Base-by-base conservation (phyloP, 805 yeast species). In the Lipomyces starkeyi region DNA sequence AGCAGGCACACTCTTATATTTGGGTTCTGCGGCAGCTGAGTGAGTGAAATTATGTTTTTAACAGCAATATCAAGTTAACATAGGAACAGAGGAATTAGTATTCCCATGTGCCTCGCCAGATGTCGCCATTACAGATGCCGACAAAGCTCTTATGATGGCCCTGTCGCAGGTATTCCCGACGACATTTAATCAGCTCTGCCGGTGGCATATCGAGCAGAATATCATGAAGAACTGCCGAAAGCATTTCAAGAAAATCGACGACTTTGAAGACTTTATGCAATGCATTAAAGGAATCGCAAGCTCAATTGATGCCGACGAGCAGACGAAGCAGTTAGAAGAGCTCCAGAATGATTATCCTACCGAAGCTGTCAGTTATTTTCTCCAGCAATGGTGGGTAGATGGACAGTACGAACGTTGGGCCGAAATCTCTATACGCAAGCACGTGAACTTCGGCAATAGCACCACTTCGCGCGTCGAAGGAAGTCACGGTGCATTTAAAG, bases 121-220 rank as follows among this genome's bases (percentile, higher is more conserved):
- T 13, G 59, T 56, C 2, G 2, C 6, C 3, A 27, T 56, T 6
- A 56, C 40, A 1, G 59, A 56, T 17, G 17, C 29, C 1, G 59
- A 56, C 37, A 27, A 56, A 14, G 59, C 59, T 2, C 25, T 56
- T 2, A 56, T 56, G 59, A 56, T 1, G 43, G 59, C 59, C 5
- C 9, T 56, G 29, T 9, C 37, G 6, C 2, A 56, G 1, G 40
- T 56, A 8, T 56, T 27, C n/a, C 59, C 59, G 20, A 34, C 29
- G 2, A 8, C 40, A 6, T 17, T 20, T 14, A 56, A 29, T 6
- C 59, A 27, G n/a, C 35, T 56, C 4, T 56, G 59, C 40, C 14
- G 29, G 6, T 56, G 59, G 59, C 59, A 56, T 17, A 34, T 56
- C n/a, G 35, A 27, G 13, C 29, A 56, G 7, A 56, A 56, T 17